Base-by-base conservation (phyloP, 2,329 filamentous ascomycete species). In the Myrmaecium sp. region DNA sequence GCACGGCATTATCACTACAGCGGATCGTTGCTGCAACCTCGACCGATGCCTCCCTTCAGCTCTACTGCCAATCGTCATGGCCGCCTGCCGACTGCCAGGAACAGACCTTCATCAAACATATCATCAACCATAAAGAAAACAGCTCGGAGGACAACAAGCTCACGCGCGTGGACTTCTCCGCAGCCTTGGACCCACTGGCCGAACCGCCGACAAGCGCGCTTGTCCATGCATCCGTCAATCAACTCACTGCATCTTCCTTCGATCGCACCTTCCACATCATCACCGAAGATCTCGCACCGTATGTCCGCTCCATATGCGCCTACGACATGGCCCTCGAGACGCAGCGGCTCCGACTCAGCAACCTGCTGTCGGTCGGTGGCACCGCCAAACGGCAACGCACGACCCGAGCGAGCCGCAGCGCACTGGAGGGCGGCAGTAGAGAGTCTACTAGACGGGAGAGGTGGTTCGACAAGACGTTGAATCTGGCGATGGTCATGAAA, bases 291-390 rank as follows among this genome's bases (percentile, higher is more conserved):
- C 60, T 95, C 2, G 84, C 83, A 0, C 89, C 91, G 0, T 95
- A 81, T 47, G 68, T 95, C n/a, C 77, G 91, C 7, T 64, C 66
- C 19, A 95, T 98, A 32, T 72, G 86, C 2, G 62, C 72, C 0
- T 78, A 75, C 43, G 86, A 95, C 39, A 57, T 70, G 12, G 62
- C 61, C 1, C 63, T 89, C 1, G 75, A 82, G 41, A 59, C 69
- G 33, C 69, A 81, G 35, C 67, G 81, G 7, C 46, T 67, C 5
- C 63, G 64, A 11, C 50, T 79, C 6, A 70, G 69, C 36, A 69
- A 60, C 28, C 48, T 82, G 1, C 51, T 79, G 8, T 69, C 66
- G 27, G 66, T 73, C 34, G 66, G 66, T 5, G 65, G 63, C 1
- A 49, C 48, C 9, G 46, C 44, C 21, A 76, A 76, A 43, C 61